Percentiles rank a stretch among this genome's conserved stretches.
Conservation (phyloP, 1,284 basidiomycete genomes). For the Blastosporella zonata region DNA sequence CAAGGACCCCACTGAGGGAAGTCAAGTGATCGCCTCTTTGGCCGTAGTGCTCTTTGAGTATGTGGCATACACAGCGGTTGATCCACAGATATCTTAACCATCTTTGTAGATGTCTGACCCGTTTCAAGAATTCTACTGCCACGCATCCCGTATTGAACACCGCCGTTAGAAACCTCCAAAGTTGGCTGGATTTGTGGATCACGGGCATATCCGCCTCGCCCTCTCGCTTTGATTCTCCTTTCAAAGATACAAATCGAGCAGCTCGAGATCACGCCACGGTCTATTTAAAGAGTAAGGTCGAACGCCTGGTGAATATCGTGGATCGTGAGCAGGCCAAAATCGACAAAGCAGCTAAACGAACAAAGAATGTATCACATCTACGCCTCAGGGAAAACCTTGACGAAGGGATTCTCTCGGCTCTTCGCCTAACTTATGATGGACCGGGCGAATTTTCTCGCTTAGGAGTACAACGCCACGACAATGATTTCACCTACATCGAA, state of each 20-base stretch:
- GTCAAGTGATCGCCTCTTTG: slow-evolving; percentile 47
- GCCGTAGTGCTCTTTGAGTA: slow-evolving; percentile 53
- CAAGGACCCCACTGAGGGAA: slow-evolving; percentile 31
- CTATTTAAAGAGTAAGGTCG: slow-evolving; percentile 37
- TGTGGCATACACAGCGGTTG: slow-evolving; percentile 18
- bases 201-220: slow-evolving; percentile 31
- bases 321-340: slow-evolving; percentile 37
- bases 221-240: slow-evolving; percentile 31
- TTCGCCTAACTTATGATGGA: slow-evolving; percentile 46
- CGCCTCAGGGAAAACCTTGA: slow-evolving; percentile 12
- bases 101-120: slow-evolving; percentile 47
- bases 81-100: slow-evolving; percentile 1
- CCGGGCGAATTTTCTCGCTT: slow-evolving; percentile 48
- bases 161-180: slow-evolving; percentile 40
- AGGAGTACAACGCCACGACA: slow-evolving; percentile 59
- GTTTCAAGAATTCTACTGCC: slow-evolving; percentile 54
- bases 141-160: slow-evolving; percentile 43
- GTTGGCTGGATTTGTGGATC: slow-evolving; percentile 49
- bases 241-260: slow-evolving; percentile 36
- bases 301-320: slow-evolving; percentile 45
- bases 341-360: slow-evolving; percentile 20
- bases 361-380: not conserved
- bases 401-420: slow-evolving; percentile 36
- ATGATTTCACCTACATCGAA: slow-evolving; percentile 55
- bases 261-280: slow-evolving; percentile 35